These are phyloP conservation scores for Kuraishia borneana DNA, from an alignment of 805 yeast genomes.

Conservation along the genomic window DNA sequence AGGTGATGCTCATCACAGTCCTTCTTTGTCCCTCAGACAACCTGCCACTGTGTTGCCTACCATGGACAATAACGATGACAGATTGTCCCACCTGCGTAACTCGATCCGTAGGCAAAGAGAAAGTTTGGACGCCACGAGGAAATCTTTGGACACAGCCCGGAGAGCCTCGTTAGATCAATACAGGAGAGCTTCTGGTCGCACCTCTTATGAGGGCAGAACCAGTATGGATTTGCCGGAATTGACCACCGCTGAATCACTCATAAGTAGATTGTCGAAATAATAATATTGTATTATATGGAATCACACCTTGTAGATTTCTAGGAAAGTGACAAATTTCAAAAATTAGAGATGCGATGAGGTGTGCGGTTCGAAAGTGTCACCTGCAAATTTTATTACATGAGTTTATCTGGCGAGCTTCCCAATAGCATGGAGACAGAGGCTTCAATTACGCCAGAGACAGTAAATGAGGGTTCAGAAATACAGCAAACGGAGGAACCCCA, in stretches of 20 bases:
- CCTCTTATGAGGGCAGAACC: conserved; percentile 10
- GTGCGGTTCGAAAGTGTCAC: too few relatives aligned
- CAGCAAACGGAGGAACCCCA: too few relatives aligned
- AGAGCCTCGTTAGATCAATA: conserved; percentile 7
- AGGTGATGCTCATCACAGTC: conserved; percentile 22
- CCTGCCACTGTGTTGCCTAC: background rate
- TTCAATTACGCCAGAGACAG: too few relatives aligned
- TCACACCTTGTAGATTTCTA: too few relatives aligned
- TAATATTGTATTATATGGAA: too few relatives aligned
- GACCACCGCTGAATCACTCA: conserved; percentile 21
- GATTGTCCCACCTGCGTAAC: conserved; percentile 8
- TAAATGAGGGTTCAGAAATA: too few relatives aligned
- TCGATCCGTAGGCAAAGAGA: conserved; percentile 7
- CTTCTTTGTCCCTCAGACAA: conserved; percentile 14
- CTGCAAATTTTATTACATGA: too few relatives aligned
- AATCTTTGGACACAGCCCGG: conserved; percentile 10
- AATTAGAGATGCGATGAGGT: too few relatives aligned
- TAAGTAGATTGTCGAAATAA: conserved; percentile 13
- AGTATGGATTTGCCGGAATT: conserved; percentile 26
- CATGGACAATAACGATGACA: conserved; percentile 11
- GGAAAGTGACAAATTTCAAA: too few relatives aligned
- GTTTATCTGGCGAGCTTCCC: too few relatives aligned
- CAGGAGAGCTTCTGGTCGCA: conserved; percentile 8
- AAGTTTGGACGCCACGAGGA: conserved; percentile 8
- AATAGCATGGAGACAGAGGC: too few relatives aligned